Conservation (phyloP, 768 basidiomycete genomes). For the Roridomyces roridus region DNA sequence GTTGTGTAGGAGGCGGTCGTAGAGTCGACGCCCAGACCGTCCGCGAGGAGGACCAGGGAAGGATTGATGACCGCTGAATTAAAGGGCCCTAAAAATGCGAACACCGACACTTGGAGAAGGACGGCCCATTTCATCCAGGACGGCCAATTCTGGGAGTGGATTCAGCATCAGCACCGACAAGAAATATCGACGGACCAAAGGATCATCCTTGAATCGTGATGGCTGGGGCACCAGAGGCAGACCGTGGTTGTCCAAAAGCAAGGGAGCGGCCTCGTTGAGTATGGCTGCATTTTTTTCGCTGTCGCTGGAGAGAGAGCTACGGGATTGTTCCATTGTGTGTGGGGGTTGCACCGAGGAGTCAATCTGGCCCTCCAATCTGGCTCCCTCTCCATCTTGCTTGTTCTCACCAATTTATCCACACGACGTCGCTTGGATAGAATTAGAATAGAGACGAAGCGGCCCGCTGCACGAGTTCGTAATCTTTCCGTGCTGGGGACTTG, state of each 20-base stretch:
- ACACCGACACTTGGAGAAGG: slow-evolving; percentile 20
- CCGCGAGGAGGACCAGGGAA: slow-evolving; percentile 12
- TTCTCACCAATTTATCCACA: too few relatives aligned
- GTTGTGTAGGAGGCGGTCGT: slow-evolving; percentile 17
- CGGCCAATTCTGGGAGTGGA: slow-evolving; percentile 23
- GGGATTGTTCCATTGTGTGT: neutral
- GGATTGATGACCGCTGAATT: slow-evolving; percentile 24
- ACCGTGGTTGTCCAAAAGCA: slow-evolving; percentile 1
- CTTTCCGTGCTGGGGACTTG: too few relatives aligned
- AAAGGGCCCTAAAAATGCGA: slow-evolving; percentile 24
- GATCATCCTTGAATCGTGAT: slow-evolving; percentile 13
- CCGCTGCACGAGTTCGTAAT: too few relatives aligned
- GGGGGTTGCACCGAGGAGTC: too few relatives aligned
- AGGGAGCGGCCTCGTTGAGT: neutral
- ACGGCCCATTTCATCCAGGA: slow-evolving; percentile 24
- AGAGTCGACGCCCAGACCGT: neutral
- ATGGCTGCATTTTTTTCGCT: slow-evolving; percentile 3
- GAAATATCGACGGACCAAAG: neutral
- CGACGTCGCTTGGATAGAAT: too few relatives aligned
- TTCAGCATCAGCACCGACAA: neutral
- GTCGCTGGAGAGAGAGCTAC: neutral
- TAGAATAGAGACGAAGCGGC: too few relatives aligned
- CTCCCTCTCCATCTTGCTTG: too few relatives aligned
- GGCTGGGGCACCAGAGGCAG: slow-evolving; percentile 13
- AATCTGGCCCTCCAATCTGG: too few relatives aligned